Base-by-base conservation (phyloP, 2,329 filamentous ascomycete species). In the Venturia pyrina region DNA sequence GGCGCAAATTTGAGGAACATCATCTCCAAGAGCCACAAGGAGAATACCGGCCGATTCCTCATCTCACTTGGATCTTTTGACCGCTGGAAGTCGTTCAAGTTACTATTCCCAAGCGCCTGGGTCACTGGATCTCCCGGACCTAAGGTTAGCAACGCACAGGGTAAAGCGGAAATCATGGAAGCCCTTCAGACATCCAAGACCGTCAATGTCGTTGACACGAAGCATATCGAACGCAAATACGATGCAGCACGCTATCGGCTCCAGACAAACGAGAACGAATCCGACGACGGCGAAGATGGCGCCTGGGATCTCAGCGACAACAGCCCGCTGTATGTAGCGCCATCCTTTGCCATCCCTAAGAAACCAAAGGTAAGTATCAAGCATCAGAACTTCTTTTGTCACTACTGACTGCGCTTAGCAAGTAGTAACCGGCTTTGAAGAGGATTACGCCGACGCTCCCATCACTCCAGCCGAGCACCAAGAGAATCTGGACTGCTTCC, bases 401-500 rank as follows among this genome's bases (percentile, higher is more conserved):
- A 59, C 19, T 37, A 17, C 32, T 59, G n/a, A 59, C 17, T 13
- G n/a, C 10, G n/a, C 15, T 1, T 17, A 65, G 65, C 68, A 69
- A 67, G 75, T 74, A 70, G 75, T 75, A 4, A 80, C 78, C 19
- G 80, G 80, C 0, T 82, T 82, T 67, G 80, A 82, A 84, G 88
- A 92, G 68, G 91, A 86, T 74, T 95, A 85, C 73, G 87, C 89
- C 15, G 93, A 98, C 74, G 82, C 87, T 0, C 92, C 92, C 0
- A 78, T 96, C 68, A 93, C 89, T 0, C 86, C 88, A 0, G 81
- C 81, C 0, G 87, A 96, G 72, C 82, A 85, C 62, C 77, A 82
- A 3, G 82, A 88, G 63, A 90, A 96, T 72, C 78, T 82, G 24
- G 80, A 83, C 15, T 78, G 95, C 32, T 99, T 96, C 72, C 69